Evolutionary conservation across 1,139 yeast genomes (phyloP).

Genomic region (Meyerozyma sp.): DNA sequence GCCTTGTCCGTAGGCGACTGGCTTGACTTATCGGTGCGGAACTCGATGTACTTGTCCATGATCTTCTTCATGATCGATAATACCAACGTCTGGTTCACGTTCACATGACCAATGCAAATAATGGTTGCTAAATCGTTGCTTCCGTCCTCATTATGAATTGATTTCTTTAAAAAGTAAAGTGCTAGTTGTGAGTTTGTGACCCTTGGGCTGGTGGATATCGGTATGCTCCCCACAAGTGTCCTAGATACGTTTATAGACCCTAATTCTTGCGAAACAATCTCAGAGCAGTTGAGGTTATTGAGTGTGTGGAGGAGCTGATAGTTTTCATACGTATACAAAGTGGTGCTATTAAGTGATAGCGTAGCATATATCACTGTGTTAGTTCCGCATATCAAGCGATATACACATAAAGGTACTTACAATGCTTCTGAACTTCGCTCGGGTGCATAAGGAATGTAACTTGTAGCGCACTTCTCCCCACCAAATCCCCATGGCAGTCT

Average conservation of each 20-base stretch:
- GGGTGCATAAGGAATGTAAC: slow-evolving; percentile 13
- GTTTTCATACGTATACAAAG: slow-evolving; percentile 52
- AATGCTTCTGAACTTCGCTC: slow-evolving; percentile 24
- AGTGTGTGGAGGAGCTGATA: slow-evolving; percentile 31
- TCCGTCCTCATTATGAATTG: slow-evolving; percentile 36
- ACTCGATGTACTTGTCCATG: slow-evolving; percentile 44
- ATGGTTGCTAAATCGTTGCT: slow-evolving; percentile 48
- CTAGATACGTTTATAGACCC: slow-evolving; percentile 47
- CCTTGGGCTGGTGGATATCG: slow-evolving; percentile 22
- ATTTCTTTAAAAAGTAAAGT: slow-evolving; percentile 47
- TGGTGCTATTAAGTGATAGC: slow-evolving; percentile 49
- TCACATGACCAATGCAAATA: slow-evolving; percentile 39
- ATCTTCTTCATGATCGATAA: slow-evolving; percentile 45
- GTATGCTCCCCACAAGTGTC: slow-evolving; percentile 41
- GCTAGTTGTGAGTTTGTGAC: slow-evolving; percentile 31
- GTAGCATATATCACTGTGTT: slow-evolving; percentile 38
- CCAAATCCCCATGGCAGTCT: slow-evolving; percentile 7
- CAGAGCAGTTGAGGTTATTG: slow-evolving; percentile 45
- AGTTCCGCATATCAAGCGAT: slow-evolving; percentile 2
- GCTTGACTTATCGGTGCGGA: slow-evolving; percentile 15
- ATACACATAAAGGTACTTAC: slow-evolving; percentile 17
- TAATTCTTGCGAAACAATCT: slow-evolving; percentile 49
- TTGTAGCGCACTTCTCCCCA: slow-evolving; percentile 2
- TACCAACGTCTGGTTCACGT: slow-evolving; percentile 40
- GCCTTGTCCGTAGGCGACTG: slow-evolving; percentile 12